phyloP scores from a whole-genome alignment of 2,329 filamentous ascomycete species.

The Colletotrichum godetiae region DNA sequence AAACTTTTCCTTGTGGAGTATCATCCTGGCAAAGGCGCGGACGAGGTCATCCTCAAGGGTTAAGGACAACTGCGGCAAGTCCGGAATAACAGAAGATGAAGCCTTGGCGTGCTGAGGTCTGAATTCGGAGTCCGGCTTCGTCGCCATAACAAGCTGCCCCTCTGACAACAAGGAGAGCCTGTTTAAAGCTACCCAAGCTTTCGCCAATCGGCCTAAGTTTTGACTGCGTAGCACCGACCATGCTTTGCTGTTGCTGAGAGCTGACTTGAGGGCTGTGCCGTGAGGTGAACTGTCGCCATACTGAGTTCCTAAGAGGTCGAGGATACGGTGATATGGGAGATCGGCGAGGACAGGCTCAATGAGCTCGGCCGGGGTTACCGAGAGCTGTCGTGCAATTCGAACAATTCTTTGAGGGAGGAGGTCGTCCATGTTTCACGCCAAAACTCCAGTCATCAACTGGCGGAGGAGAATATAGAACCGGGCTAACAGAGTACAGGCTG shows the following conservation, averaged over 20 bases:
- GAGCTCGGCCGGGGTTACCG: background rate
- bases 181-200: background rate
- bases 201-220: background rate
- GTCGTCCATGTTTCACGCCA: background rate
- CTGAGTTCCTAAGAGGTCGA: background rate
- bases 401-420: background rate
- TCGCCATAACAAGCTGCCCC: background rate
- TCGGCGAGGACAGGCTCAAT: constrained; percentile 1
- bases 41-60: background rate
- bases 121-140: background rate
- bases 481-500: background rate
- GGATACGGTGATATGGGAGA: background rate
- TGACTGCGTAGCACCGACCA: background rate
- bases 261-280: background rate
- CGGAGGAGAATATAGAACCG: background rate
- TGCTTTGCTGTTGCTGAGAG: background rate
- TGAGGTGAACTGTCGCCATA: background rate
- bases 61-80: background rate
- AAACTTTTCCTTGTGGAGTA: background rate
- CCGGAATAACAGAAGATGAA: background rate
- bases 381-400: background rate
- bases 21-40: background rate
- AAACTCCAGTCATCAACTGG: background rate
- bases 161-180: background rate
- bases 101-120: background rate